Evolutionary conservation across 2,329 filamentous ascomycete species (phyloP).

Genomic region (Nemania sp.): DNA sequence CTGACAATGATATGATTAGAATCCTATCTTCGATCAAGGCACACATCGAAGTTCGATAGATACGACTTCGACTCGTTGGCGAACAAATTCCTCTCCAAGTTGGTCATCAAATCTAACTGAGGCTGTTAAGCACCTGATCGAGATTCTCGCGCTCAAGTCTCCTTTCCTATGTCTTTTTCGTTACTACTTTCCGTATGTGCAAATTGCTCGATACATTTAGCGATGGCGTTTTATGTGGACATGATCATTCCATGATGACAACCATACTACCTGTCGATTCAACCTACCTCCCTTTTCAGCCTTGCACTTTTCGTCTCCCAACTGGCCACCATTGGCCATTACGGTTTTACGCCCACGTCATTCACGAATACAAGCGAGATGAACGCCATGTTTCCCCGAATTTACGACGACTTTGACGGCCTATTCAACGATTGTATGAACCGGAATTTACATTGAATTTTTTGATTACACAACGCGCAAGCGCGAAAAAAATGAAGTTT

Average conservation of each 20-base stretch:
- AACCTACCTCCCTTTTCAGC: conserved; percentile 36
- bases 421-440: conserved; percentile 45
- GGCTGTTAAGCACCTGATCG: conserved; percentile 3
- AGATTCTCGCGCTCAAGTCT: conserved; percentile 23
- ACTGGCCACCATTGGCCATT: conserved; percentile 40
- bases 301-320: conserved; percentile 32
- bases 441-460: conserved; percentile 34
- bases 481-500: conserved; percentile 39
- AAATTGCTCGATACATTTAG: conserved; percentile 47
- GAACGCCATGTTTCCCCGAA: conserved; percentile 38
- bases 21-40: conserved; percentile 80
- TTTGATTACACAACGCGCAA: conserved; percentile 37
- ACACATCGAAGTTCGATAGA: conserved; percentile 82
- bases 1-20: conserved; percentile 64
- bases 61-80: conserved; percentile 93
- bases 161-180: conserved; percentile 39
- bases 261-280: conserved; percentile 34
- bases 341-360: conserved; percentile 41
- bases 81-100: conserved; percentile 95
- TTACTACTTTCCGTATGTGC: conserved; percentile 39
- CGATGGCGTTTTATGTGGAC: conserved; percentile 49
- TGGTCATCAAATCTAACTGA: conserved; percentile 92
- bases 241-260: conserved; percentile 45
- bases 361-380: conserved; percentile 28
- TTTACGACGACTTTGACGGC: conserved; percentile 41